Conservation (phyloP, 345 rosid species). For the Ricinus communis region DNA sequence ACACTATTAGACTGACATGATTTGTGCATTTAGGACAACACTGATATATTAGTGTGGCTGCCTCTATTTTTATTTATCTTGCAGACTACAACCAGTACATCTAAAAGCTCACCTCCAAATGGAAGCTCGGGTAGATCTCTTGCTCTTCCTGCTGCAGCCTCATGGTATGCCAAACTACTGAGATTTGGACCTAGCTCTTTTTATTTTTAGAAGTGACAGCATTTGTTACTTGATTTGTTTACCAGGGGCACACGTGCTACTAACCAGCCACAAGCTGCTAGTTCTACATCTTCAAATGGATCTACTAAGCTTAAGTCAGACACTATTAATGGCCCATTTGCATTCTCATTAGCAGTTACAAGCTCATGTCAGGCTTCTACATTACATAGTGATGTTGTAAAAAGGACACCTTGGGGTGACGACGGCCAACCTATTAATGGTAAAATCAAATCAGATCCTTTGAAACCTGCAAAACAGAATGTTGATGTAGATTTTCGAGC, state of each 20-base stretch:
- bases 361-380: constrained; percentile 35
- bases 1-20: background rate
- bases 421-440: constrained; percentile 17
- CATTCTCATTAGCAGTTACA: constrained; percentile 46
- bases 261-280: constrained; percentile 41
- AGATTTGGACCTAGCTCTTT: background rate
- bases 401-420: constrained; percentile 27
- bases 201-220: background rate
- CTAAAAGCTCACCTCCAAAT: constrained; percentile 60
- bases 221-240: constrained; percentile 12
- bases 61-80: constrained; percentile 11
- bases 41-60: no score
- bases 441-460: constrained; percentile 23
- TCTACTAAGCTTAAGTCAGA: constrained; percentile 51
- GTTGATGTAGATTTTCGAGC: constrained; percentile 5
- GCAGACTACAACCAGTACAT: constrained; percentile 42
- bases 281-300: constrained; percentile 49
- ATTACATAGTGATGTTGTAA: constrained; percentile 15
- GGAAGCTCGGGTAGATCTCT: constrained; percentile 54
- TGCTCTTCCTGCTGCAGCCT: constrained; percentile 83
- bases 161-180: constrained; percentile 54
- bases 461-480: constrained; percentile 18
- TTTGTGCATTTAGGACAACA: background rate
- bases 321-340: constrained; percentile 27
- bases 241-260: constrained; percentile 63